These are phyloP conservation scores for Mentha longifolia DNA, from an alignment of 257 asterid genomes.

Conservation along the genomic window DNA sequence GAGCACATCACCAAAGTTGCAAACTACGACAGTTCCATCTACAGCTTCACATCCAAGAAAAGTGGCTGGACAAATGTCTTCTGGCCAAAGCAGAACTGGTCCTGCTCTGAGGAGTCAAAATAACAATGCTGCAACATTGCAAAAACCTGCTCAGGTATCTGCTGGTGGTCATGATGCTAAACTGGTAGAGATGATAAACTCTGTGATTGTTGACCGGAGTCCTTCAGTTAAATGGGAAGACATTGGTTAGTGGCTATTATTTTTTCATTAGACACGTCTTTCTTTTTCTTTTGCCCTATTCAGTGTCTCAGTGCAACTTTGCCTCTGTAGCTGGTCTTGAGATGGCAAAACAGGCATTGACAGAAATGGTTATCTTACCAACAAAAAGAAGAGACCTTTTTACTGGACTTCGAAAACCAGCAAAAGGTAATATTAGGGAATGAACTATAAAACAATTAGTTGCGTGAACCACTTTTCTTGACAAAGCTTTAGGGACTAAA, in stretches of 20 bases:
- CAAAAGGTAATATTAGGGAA: constrained; percentile 68
- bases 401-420: constrained; percentile 93
- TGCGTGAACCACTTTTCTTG: constrained; percentile 21
- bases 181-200: constrained; percentile 88
- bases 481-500: constrained; percentile 25
- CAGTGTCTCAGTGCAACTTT: constrained; percentile 29
- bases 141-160: constrained; percentile 55
- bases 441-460: constrained; percentile 17
- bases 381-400: constrained; percentile 94
- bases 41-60: constrained; percentile 57
- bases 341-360: constrained; percentile 90
- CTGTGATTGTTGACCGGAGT: constrained; percentile 83
- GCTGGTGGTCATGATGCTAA: constrained; percentile 73
- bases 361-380: constrained; percentile 97
- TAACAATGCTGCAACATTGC: constrained; percentile 34
- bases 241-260: constrained; percentile 68
- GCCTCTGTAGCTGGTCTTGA: constrained; percentile 92
- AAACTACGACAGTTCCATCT: constrained; percentile 43
- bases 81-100: constrained; percentile 40
- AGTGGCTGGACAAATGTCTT: constrained; percentile 50
- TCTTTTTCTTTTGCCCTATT: not conserved
- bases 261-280: constrained; percentile 25
- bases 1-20: constrained; percentile 58
- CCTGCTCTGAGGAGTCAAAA: constrained; percentile 47
- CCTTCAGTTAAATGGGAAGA: constrained; percentile 99